Base-by-base conservation (phyloP, 805 yeast genomes). In the Priceomyces carsonii region DNA sequence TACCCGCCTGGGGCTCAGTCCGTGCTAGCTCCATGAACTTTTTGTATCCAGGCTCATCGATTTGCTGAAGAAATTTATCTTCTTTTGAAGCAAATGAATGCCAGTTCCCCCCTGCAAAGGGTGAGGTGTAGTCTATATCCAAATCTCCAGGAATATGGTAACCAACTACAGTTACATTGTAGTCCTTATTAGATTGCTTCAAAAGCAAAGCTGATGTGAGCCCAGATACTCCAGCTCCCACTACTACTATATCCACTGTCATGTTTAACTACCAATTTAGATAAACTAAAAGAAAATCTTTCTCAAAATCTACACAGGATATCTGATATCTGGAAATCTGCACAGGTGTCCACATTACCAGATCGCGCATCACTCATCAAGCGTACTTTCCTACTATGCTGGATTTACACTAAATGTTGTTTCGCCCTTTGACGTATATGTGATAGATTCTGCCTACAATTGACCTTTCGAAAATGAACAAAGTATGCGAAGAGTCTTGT, bases 21-120 rank as follows among this genome's bases (percentile, higher is more conserved):
- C 45, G 44, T 1, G 82, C 77, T 32, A 80, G 51, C 8, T 66
- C 57, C 39, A 64, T 43, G 26, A 80, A 72, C 40, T 62, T 67
- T 18, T 44, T 44, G 46, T 82, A 82, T 0, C 76, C 77, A 3
- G 68, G 55, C 19, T 57, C 56, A 47, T 82, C 88, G 14, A 63
- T 48, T 9, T 59, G 50, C 38, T 71, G 76, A 14, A 63, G 53
- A 6, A 43, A 50, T 4, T 21, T 45, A 14, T 75, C 77, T 3
- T 63, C 61, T 1, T 42, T 39, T 1, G 46, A 26, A 2, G 85
- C 86, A 57, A 79, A 77, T 8, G 83, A 74, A 31, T 64, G 67
- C 85, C 87, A 82, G 46, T 81, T 77, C 29, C 87, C 89, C 3
- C 88, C 88, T 0, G 87, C 88, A 52, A 68, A 75, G 3, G 87